Base-by-base conservation (phyloP, 495 filamentous ascomycete genomes). In the Jackrogersella multiformis region DNA sequence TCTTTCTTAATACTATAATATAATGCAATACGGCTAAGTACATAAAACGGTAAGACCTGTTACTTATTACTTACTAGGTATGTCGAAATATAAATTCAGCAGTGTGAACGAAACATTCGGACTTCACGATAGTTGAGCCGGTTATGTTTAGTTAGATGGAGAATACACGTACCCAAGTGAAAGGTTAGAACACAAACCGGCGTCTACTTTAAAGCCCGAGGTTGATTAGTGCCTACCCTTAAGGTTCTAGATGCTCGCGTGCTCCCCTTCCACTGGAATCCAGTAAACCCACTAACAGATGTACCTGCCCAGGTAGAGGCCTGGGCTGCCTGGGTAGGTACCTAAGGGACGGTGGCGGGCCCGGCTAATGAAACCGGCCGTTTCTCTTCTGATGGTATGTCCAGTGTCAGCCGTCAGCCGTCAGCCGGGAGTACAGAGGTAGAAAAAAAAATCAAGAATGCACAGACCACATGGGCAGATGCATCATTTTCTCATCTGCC, bases 381-480 rank as follows among this genome's bases (percentile, higher is more conserved):
- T n/a, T 59, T 59, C 24, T 9, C 9, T 23, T 52, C 18, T 30
- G 30, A 26, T 56, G 51, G 38, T 55, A 36, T 52, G 48, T 5
- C 13, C 9, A 16, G 38, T 63, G 58, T 68, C 65, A 68, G 38
- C 53, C 32, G 65, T 68, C 48, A 62, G n/a, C 38, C 49, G 55
- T 60, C 66, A 69, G 34, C 55, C 38, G 53, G 45, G 21, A 38
- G n/a, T 30, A 32, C 20, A 38, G 2, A 46, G 12, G n/a, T 24
- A 24, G 10, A 26, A 12, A 20, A n/a, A n/a, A 13, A 46, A 23
- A 15, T n/a, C 5, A 9, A 18, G 28, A 34, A 12, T 20, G 55
- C 62, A 65, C 44, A 45, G 45, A 59, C 54, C 62, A 65, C 54
- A 65, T n/a, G n/a, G n/a, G n/a, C n/a, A n/a, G n/a, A n/a, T 59